Evolutionary conservation across 441 rosid genomes (phyloP).

Genomic region (Flueggea neowawraea): DNA sequence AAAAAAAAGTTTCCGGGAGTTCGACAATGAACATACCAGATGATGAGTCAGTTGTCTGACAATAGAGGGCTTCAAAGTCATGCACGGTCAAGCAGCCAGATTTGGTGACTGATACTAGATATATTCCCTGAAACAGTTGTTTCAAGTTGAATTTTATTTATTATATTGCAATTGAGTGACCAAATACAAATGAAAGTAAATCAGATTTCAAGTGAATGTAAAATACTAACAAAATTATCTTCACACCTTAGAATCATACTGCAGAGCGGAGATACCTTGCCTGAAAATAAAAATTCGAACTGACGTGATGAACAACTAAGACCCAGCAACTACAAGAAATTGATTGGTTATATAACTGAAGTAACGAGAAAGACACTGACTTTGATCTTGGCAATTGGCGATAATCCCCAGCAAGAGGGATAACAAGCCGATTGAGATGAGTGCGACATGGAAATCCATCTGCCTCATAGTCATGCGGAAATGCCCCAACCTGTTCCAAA

Average conservation of each 20-base stretch:
- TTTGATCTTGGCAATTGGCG: background rate
- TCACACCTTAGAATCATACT: constrained; percentile 76
- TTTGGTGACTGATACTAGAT: constrained; percentile 73
- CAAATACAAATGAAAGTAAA: background rate
- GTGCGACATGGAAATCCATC: constrained; percentile 48
- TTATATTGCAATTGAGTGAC: no score
- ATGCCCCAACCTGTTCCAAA: constrained; percentile 48
- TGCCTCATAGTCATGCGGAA: constrained; percentile 56
- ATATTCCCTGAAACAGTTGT: constrained; percentile 61
- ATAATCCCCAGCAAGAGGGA: background rate
- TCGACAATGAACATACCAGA: constrained; percentile 30
- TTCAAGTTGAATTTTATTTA: background rate
- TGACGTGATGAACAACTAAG: background rate
- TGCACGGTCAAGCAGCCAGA: constrained; percentile 84
- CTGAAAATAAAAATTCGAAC: constrained; percentile 26
- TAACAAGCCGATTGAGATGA: constrained; percentile 13
- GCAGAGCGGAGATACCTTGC: constrained; percentile 60
- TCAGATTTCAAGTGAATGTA: constrained; percentile 3
- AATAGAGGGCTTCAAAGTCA: constrained; percentile 81
- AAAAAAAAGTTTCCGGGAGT: background rate
- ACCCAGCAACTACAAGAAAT: background rate
- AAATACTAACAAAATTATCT: background rate
- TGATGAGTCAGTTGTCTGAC: constrained; percentile 34
- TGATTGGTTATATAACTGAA: no score
- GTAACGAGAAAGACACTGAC: background rate